These are phyloP conservation scores for Aspergillus sp. DNA, from an alignment of 2,329 filamentous ascomycete genomes.

Conservation along the genomic window DNA sequence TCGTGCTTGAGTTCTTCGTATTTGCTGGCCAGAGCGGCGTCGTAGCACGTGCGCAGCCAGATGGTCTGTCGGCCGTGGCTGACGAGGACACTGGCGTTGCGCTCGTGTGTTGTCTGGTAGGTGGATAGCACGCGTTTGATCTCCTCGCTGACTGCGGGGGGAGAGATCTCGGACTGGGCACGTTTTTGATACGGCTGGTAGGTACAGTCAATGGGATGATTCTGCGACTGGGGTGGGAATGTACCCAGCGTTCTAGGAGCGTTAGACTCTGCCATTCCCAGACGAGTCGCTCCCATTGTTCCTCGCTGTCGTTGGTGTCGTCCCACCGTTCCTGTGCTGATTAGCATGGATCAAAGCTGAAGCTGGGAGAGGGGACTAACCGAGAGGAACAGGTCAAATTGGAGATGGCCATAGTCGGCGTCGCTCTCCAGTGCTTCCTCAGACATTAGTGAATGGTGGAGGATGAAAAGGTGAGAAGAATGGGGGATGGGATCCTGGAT, in stretches of 20 bases:
- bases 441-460: not conserved
- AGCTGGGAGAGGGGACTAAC: not conserved
- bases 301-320: not conserved
- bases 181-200: not conserved
- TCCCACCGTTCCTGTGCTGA: slow-evolving; percentile 1
- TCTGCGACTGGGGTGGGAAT: not conserved
- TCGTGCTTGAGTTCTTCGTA: not conserved
- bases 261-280: slow-evolving; percentile 5
- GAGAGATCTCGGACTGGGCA: not conserved
- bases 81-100: not conserved
- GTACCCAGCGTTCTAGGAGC: slow-evolving; percentile 1
- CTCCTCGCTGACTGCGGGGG: not conserved
- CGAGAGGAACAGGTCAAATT: slow-evolving; percentile 49
- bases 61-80: not conserved
- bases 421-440: slow-evolving; percentile 42
- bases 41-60: slow-evolving; percentile 6
- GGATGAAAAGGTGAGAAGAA: not conserved
- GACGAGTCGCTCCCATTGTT: slow-evolving; percentile 5
- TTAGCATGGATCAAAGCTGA: not conserved
- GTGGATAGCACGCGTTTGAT: not conserved
- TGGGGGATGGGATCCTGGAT: no score
- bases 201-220: not conserved
- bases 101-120: slow-evolving; percentile 2
- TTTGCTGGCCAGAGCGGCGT: not conserved
- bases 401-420: slow-evolving; percentile 49